phyloP scores from a whole-genome alignment of 1,284 basidiomycete species.

The Boletus sp. region DNA sequence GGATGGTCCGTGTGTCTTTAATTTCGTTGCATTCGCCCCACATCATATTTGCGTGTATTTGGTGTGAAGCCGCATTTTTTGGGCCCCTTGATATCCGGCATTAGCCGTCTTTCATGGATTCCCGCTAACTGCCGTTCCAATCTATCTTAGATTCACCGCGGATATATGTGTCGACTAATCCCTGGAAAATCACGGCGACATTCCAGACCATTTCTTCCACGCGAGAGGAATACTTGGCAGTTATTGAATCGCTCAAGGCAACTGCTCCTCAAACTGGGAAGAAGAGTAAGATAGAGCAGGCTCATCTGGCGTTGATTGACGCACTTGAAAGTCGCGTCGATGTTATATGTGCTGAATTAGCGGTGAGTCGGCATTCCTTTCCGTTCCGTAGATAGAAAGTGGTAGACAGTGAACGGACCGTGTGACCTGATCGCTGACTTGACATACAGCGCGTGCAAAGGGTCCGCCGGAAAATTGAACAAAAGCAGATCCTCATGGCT shows the following conservation, averaged over 20 bases:
- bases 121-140: constrained; percentile 33
- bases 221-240: constrained; percentile 60
- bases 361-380: constrained; percentile 46
- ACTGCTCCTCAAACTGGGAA: constrained; percentile 48
- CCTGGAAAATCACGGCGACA: constrained; percentile 76
- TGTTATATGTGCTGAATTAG: constrained; percentile 60
- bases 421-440: constrained; percentile 27
- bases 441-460: constrained; percentile 59
- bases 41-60: constrained; percentile 71
- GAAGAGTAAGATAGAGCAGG: constrained; percentile 49
- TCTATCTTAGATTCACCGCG: constrained; percentile 67
- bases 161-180: constrained; percentile 75
- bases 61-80: constrained; percentile 42
- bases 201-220: constrained; percentile 67
- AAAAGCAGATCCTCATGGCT: constrained; percentile 57
- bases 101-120: constrained; percentile 35
- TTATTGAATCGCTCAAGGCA: constrained; percentile 58
- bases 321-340: constrained; percentile 60
- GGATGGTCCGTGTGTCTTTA: constrained; percentile 68
- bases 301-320: constrained; percentile 58
- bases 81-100: constrained; percentile 37
- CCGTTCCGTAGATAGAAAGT: constrained; percentile 10
- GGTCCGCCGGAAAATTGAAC: constrained; percentile 63
- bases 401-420: constrained; percentile 14
- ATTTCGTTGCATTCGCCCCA: constrained; percentile 35